Evolutionary conservation across 306 rosid genomes (phyloP), one percentile per base, ranked within the genome.

Genomic region (Acacia acuminata): DNA sequence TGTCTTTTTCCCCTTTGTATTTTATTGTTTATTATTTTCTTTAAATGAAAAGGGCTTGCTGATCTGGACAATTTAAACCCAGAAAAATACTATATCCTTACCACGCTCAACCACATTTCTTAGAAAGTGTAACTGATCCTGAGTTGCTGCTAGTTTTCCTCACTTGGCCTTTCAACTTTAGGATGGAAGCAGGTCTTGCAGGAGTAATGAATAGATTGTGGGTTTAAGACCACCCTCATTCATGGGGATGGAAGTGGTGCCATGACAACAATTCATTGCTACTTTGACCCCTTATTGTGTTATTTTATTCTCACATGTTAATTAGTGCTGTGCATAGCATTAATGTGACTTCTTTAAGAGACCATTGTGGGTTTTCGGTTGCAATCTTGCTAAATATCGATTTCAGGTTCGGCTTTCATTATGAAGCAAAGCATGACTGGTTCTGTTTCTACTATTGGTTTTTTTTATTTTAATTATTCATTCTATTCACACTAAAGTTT

Each of bases 161-260:
- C 60, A 38, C 24, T 79, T 79, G 73, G 36, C 60, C 79, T 63
- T 64, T 76, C 36, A 80, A 38, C 68, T 50, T 36, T 16, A n/a
- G 14, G 30, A 47, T 72, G 22, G 60, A 25, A 20, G 67, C 58
- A 19, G 22, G 38, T 43, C 40, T 63, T 32, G 25, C 65, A 24
- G 56, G 45, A 27, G 72, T 71, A 43, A 64, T 77, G 48, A 42
- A 77, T 67, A n/a, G 10, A 45, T 60, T 67, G 34, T 55, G 22
- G 77, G 63, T 72, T 69, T 44, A 56, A 53, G 60, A 43, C 71
- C 56, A 61, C 20, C 44, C n/a, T 64, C 42, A 42, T 81, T 30
- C 63, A 16, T 81, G 79, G 32, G 72, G 44, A 71, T 85, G 73
- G 71, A 43, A 77, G 66, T 73, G 48, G 48, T 44, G 72, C 55